These are phyloP conservation scores for Solanum bulbocastanum DNA, from an alignment of 257 asterid species.

Conservation along the genomic window DNA sequence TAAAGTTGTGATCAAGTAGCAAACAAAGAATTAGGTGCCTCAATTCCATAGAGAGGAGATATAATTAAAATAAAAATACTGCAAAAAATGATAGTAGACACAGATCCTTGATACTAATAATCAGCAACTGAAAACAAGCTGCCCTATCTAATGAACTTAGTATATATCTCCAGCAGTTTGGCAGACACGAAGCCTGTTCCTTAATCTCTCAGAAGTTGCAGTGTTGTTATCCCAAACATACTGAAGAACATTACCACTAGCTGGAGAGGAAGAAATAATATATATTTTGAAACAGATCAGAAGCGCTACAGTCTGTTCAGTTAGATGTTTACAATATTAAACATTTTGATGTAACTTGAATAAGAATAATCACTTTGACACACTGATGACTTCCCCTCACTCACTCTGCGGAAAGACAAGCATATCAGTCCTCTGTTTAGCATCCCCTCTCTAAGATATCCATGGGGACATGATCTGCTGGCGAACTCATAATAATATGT, in stretches of 20 bases:
- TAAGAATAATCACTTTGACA: neutral
- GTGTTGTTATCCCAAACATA: neutral
- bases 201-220: neutral
- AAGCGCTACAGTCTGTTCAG: neutral
- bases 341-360: neutral
- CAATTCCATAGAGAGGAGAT: neutral
- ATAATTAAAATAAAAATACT: neutral
- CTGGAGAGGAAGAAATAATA: neutral
- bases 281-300: neutral
- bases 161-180: neutral
- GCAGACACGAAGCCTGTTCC: neutral
- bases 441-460: neutral
- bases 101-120: neutral
- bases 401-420: neutral
- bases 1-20: neutral
- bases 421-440: neutral
- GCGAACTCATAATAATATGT: neutral
- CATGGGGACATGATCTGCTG: neutral
- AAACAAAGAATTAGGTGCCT: neutral
- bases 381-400: neutral
- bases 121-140: neutral
- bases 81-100: neutral
- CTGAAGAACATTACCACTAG: neutral
- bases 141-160: neutral
- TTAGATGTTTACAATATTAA: neutral